Evolutionary conservation across 2,329 filamentous ascomycete species (phyloP).

Genomic region (Pseudocercospora macadamiae): DNA sequence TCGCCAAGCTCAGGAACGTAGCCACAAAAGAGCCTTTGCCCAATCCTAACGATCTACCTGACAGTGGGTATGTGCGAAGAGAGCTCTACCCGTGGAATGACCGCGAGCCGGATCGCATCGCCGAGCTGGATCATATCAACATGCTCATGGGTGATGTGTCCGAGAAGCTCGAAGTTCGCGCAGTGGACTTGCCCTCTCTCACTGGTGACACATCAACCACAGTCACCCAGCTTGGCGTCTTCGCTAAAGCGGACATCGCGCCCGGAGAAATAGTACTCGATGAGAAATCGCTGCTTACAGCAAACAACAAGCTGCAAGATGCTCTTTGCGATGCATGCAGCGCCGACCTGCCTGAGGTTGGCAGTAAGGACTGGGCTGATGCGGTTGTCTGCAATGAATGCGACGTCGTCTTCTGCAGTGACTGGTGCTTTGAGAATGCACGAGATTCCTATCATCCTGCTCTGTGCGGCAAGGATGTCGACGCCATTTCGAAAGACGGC

Average conservation of each 20-base stretch:
- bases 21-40: slow-evolving; percentile 9
- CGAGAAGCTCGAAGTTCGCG: slow-evolving; percentile 78
- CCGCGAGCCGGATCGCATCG: slow-evolving; percentile 62
- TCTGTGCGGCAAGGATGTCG: slow-evolving; percentile 58
- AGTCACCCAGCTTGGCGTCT: slow-evolving; percentile 83
- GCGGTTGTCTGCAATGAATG: slow-evolving; percentile 57
- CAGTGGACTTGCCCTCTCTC: slow-evolving; percentile 74
- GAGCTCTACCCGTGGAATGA: slow-evolving; percentile 67
- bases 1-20: slow-evolving; percentile 29
- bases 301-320: slow-evolving; percentile 85
- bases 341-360: slow-evolving; percentile 61
- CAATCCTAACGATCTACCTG: slow-evolving; percentile 57
- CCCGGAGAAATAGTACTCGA: slow-evolving; percentile 76
- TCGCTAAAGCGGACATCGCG: slow-evolving; percentile 78
- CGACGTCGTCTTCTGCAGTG: slow-evolving; percentile 64
- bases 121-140: slow-evolving; percentile 70
- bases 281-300: slow-evolving; percentile 85
- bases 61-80: slow-evolving; percentile 69
- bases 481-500: slow-evolving; percentile 62
- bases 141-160: slow-evolving; percentile 68
- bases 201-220: slow-evolving; percentile 29
- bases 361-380: slow-evolving; percentile 26
- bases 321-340: slow-evolving; percentile 89
- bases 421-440: slow-evolving; percentile 59
- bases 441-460: slow-evolving; percentile 61